A percentile compares a stretch with the other conserved stretches of the same genome.
Evolutionary conservation across 2,329 filamentous ascomycete species (phyloP).

Genomic region (Fusarium odoratissimum): DNA sequence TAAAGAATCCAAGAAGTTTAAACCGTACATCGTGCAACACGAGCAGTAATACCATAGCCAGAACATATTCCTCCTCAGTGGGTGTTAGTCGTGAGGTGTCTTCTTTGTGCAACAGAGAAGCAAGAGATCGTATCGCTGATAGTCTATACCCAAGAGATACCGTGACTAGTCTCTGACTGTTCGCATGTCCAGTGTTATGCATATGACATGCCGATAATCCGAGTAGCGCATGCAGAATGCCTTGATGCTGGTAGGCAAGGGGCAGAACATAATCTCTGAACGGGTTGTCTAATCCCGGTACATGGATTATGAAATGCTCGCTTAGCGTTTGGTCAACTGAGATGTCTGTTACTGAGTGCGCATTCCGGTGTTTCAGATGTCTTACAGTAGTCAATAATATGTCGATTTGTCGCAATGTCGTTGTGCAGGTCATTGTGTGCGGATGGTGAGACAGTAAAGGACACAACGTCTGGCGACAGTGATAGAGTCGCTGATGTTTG

Average conservation of each 20-base stretch:
- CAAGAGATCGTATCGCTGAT: constrained; percentile 39
- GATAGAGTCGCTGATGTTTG: neutral
- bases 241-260: constrained; percentile 40
- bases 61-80: constrained; percentile 39
- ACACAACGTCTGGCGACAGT: neutral
- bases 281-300: constrained; percentile 35
- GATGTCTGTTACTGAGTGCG: neutral
- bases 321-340: constrained; percentile 39
- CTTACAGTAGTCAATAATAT: constrained; percentile 28
- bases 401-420: constrained; percentile 9
- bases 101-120: constrained; percentile 33
- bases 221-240: constrained; percentile 44
- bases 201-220: constrained; percentile 45
- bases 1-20: no score
- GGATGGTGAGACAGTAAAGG: neutral
- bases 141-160: constrained; percentile 39
- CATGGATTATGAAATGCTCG: constrained; percentile 34
- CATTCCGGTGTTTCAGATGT: fast-evolving
- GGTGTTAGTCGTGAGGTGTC: constrained; percentile 10
- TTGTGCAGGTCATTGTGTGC: neutral
- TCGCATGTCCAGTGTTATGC: constrained; percentile 19
- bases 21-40: constrained; percentile 39
- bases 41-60: constrained; percentile 43
- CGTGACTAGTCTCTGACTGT: constrained; percentile 13
- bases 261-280: constrained; percentile 41